Evolutionary conservation across 2,329 filamentous ascomycete genomes (phyloP), one percentile per base, ranked within the genome.

Genomic region (Aureobasidium sp.): DNA sequence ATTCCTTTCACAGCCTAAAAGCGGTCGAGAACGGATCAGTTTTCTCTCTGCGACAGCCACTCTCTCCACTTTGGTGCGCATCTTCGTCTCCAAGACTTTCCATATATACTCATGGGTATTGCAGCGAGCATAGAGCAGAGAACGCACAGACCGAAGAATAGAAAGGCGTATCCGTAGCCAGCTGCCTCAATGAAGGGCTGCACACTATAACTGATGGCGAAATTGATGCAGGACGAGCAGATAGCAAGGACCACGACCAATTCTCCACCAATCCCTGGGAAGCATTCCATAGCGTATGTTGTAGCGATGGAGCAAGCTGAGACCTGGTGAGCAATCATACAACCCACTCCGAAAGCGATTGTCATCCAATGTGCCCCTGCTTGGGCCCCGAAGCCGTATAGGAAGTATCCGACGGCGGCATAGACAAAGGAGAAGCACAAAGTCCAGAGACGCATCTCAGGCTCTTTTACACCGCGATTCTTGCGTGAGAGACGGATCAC

Each of bases 261-360:
- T 63, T 66, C 60, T 62, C 61, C 61, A 61, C 60, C 42, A 61
- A 62, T 54, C 6, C 68, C 69, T 27, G 71, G 68, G 46, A 75
- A 74, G 55, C 71, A 74, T 55, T 76, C 74, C 73, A 76, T 75
- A 2, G 73, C 73, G 65, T 75, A 76, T 0, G 73, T 70, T 1
- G 73, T 75, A 3, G 74, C 72, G 37, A 75, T 69, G 53, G 69
- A 72, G 19, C 72, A 74, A 10, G 72, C 70, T 2, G 68, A 70
- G 4, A 76, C 74, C 62, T 75, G 74, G 38, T 75, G 72, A 7
- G 74, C 71, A 50, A 75, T 75, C 70, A 75, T 71, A 38, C 67
- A 71, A 29, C 71, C 73, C 1, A 74, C 63, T 0, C 69, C 72
- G 23, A 75, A 66, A 0, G 71, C 72, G 31, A 75, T 68, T 2